Evolutionary conservation across 306 rosid species (phyloP).

Genomic region (Amphicarpaea edgeworthii): DNA sequence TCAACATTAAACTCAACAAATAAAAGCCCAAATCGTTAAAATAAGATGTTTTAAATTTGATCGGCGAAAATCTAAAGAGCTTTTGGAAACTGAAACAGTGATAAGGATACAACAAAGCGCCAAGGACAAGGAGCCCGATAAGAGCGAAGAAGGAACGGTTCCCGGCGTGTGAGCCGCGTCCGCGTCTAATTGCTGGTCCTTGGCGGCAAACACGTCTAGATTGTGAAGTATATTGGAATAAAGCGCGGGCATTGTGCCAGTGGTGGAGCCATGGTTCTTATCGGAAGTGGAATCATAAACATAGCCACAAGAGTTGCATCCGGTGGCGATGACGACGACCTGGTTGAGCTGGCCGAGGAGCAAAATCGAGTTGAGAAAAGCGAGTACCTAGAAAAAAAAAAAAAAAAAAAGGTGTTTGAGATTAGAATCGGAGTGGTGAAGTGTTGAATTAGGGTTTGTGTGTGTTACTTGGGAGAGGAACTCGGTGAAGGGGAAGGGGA

Average conservation of each 20-base stretch:
- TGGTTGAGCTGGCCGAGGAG: conserved; percentile 90
- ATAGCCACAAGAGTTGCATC: conserved; percentile 81
- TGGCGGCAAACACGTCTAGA: conserved; percentile 65
- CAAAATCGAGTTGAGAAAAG: conserved; percentile 79
- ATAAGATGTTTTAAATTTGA: conserved; percentile 4
- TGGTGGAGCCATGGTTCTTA: conserved; percentile 56
- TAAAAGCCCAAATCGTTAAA: conserved; percentile 20
- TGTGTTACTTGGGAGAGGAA: conserved; percentile 77
- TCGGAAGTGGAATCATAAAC: conserved; percentile 73
- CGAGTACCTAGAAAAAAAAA: conserved; percentile 61
- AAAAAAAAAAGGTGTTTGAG: not conserved
- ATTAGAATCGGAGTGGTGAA: too few species aligned
- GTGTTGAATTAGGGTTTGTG: too few species aligned
- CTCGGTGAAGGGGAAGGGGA: conserved; percentile 74
- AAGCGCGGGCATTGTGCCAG: conserved; percentile 75
- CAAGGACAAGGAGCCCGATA: conserved; percentile 91
- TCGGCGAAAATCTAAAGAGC: not conserved
- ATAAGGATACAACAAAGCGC: conserved; percentile 94
- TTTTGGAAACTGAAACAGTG: not conserved
- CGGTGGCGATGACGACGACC: conserved; percentile 84
- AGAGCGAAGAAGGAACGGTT: conserved; percentile 68
- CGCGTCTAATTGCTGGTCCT: conserved; percentile 61
- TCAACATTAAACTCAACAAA: too few species aligned
- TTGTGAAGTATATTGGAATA: conserved; percentile 72
- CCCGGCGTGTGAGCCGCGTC: conserved; percentile 39